Evolutionary conservation across 208 protist species (phyloP).

Genomic region (Acanthamoeba royreba): DNA sequence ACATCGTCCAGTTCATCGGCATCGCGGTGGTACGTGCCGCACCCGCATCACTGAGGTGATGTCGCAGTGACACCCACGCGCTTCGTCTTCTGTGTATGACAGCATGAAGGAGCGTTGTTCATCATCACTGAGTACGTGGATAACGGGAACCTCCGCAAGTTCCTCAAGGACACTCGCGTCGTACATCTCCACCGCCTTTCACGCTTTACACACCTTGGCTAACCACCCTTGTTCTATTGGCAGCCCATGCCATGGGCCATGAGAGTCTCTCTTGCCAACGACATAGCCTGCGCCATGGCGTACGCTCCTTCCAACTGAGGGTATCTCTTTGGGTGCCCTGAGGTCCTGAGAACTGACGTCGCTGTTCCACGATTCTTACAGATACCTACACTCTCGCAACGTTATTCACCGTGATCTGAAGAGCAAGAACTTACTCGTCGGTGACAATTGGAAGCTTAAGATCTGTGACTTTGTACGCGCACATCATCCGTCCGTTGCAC

Average conservation of each 20-base stretch:
- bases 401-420: constrained; percentile 42
- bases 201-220: neutral
- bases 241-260: constrained; percentile 4
- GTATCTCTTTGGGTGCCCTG: neutral
- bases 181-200: neutral
- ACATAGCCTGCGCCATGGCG: constrained; percentile 42
- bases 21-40: neutral
- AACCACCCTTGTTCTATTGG: neutral
- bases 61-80: no score
- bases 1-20: constrained; percentile 49
- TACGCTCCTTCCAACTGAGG: neutral
- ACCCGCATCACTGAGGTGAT: no score
- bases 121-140: constrained; percentile 15
- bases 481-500: neutral
- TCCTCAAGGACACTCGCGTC: neutral
- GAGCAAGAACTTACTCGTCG: constrained; percentile 48
- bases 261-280: neutral
- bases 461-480: constrained; percentile 27
- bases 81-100: neutral
- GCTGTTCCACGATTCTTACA: neutral
- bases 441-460: constrained; percentile 17
- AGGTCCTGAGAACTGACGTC: no score
- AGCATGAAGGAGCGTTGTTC: neutral
- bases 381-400: constrained; percentile 11
- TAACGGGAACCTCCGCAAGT: constrained; percentile 32